Evolutionary conservation across 257 asterid genomes (phyloP), one percentile per base, ranked within the genome.

Genomic region (Apocynum venetum): DNA sequence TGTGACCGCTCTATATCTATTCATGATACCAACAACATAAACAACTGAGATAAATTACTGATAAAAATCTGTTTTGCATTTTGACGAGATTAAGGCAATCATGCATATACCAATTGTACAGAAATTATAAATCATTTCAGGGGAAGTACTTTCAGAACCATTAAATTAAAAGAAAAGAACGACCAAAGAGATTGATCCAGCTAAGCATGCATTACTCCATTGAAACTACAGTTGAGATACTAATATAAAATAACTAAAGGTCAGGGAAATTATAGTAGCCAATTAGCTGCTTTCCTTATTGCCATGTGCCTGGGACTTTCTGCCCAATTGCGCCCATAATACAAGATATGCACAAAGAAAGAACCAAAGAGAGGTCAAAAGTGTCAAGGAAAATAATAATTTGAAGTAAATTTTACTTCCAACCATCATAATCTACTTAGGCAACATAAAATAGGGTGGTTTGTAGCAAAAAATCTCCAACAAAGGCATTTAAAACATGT

Each of bases 1-100:
- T 17, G 97, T 91, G 75, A 91, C 95, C 73, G 97, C 97, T 78
- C 97, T 87, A 66, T 91, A 91, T 78, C 97, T 91, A 90, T 40
- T 83, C 53, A 76, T 19, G 20, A 72, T 35, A 46, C 72, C 76
- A 69, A 11, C 68, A 43, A 44, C 15, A 68, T 43, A 68, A 11
- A 25, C 68, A 70, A 57, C 7, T 4, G 49, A 46, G 6, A 46
- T 46, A 46, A 46, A 46, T 46, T 2, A 2, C 4, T 46, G 9
- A 9, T 44, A 63, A 36, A 25, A 25, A 25, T 25, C 46, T 36
- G 20, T 63, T 35, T 36, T 3, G 20, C 19, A 35, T 31, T 49
- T 61, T 31, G 68, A 31, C 43, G 2, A 49, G 53, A 49, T 49
- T 49, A 9, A 47, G 53, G 49, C 53, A 49, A 49, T 49, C 25